Evolutionary conservation across 768 basidiomycete genomes (phyloP).

Genomic region (Phaeolepiota aurea): DNA sequence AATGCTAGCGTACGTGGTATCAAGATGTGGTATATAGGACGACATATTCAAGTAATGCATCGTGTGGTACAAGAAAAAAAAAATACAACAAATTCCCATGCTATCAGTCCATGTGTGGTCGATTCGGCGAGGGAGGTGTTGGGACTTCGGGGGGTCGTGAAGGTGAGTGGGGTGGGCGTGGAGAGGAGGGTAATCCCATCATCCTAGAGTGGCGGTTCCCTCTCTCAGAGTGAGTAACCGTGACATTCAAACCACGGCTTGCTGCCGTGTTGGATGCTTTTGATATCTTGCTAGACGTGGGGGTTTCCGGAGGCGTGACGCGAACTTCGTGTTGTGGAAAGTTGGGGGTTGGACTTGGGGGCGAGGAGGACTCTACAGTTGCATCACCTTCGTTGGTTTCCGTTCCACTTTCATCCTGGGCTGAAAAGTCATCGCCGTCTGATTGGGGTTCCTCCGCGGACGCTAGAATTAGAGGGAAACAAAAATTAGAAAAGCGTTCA

Average conservation of each 20-base stretch:
- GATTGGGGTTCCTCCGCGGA: conserved; percentile 56
- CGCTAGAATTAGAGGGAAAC: conserved; percentile 16
- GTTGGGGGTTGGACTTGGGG: conserved; percentile 28
- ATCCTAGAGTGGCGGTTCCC: conserved; percentile 58
- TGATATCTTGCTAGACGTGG: conserved; percentile 30
- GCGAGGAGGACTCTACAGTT: conserved; percentile 39
- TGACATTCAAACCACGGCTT: conserved; percentile 63
- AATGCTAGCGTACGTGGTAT: conserved; percentile 18
- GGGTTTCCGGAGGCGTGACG: conserved; percentile 32
- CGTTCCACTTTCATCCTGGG: conserved; percentile 68
- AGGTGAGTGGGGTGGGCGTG: conserved; percentile 38
- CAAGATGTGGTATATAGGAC: conserved; percentile 27
- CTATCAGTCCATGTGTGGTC: conserved; percentile 11
- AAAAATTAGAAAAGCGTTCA: conserved; percentile 11
- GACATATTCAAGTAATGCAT: conserved; percentile 3
- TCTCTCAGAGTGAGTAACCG: conserved; percentile 39
- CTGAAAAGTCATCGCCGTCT: conserved; percentile 60
- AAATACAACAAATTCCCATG: conserved; percentile 9
- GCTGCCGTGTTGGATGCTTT: conserved; percentile 57
- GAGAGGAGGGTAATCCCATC: conserved; percentile 53
- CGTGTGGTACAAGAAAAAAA: conserved; percentile 8
- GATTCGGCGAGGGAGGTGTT: conserved; percentile 13
- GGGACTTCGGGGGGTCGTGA: conserved; percentile 17
- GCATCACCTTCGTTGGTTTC: conserved; percentile 59
- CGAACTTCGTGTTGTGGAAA: conserved; percentile 18